Percentiles rank a stretch among this genome's conserved stretches.
Conservation (phyloP, 495 filamentous ascomycete genomes). For the Tirmania nivea region DNA sequence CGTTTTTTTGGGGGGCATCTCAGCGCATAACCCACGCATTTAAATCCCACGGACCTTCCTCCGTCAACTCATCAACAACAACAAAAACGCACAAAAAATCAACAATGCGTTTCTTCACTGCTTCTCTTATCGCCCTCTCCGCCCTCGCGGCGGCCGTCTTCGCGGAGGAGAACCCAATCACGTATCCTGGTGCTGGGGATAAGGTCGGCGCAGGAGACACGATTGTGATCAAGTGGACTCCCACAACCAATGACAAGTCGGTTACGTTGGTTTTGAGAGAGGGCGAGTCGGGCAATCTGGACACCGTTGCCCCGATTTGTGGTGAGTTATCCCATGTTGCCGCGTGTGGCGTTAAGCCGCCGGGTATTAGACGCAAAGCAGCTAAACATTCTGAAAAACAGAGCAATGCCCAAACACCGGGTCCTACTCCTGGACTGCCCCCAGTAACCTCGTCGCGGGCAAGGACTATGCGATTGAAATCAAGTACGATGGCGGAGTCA, state of each 20-base stretch:
- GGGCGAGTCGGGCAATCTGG: slow-evolving; percentile 26
- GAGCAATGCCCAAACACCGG: slow-evolving; percentile 35
- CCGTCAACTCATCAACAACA: too few relatives aligned
- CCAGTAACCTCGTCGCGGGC: slow-evolving; percentile 23
- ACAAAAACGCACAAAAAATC: too few relatives aligned
- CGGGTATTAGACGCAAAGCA: neutral
- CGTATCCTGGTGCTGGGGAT: slow-evolving; percentile 26
- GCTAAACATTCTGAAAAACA: slow-evolving; percentile 10
- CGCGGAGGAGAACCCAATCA: slow-evolving; percentile 30
- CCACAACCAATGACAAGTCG: slow-evolving; percentile 27
- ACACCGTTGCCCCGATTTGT: slow-evolving; percentile 28
- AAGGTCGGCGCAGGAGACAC: slow-evolving; percentile 29
- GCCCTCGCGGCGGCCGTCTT: slow-evolving; percentile 1
- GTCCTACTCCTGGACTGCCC: slow-evolving; percentile 33
- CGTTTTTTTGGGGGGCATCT: too few relatives aligned
- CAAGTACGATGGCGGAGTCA: slow-evolving; percentile 28
- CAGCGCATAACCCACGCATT: too few relatives aligned
- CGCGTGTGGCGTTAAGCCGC: neutral
- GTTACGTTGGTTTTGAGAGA: slow-evolving; percentile 33
- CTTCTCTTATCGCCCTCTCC: neutral
- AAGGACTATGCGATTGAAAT: slow-evolving; percentile 40
- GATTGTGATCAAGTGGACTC: slow-evolving; percentile 34
- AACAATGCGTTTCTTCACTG: slow-evolving; percentile 20
- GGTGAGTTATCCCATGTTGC: too few relatives aligned
- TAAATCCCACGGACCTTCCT: too few relatives aligned